Conservation (phyloP, 345 rosid genomes). For the Leavenworthia alabamica region DNA sequence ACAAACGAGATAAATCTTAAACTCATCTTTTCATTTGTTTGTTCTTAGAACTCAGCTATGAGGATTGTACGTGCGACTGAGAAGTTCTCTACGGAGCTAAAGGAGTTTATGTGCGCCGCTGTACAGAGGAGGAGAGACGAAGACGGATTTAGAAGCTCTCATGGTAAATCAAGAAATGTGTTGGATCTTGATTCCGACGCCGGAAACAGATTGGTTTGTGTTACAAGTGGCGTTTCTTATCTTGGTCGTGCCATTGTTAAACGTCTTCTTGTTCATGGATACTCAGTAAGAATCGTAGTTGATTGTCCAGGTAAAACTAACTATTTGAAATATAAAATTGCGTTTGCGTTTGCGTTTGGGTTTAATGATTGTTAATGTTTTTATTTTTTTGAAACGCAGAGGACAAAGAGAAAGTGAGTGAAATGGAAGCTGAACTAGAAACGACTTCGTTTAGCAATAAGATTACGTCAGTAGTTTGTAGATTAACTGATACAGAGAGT, state of each 20-base stretch:
- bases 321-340: no score
- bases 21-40: not conserved
- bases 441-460: constrained; percentile 26
- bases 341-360: no score
- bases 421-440: constrained; percentile 29
- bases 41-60: no score
- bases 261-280: constrained; percentile 52
- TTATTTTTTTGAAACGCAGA: constrained; percentile 20
- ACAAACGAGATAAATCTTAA: not conserved
- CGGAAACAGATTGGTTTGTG: constrained; percentile 47
- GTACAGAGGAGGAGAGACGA: constrained; percentile 33
- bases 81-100: constrained; percentile 17
- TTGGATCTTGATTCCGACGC: constrained; percentile 26
- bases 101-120: constrained; percentile 29
- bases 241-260: constrained; percentile 62
- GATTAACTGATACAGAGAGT: constrained; percentile 43
- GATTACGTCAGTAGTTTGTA: constrained; percentile 40
- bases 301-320: constrained; percentile 51
- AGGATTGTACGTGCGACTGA: constrained; percentile 23
- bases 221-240: constrained; percentile 74
- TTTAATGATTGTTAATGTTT: no score
- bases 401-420: constrained; percentile 33
- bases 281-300: constrained; percentile 64
- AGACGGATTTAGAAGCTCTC: constrained; percentile 16
- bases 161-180: constrained; percentile 14